Conservation (phyloP, 768 basidiomycete genomes). For the Termitomyces sp. region DNA sequence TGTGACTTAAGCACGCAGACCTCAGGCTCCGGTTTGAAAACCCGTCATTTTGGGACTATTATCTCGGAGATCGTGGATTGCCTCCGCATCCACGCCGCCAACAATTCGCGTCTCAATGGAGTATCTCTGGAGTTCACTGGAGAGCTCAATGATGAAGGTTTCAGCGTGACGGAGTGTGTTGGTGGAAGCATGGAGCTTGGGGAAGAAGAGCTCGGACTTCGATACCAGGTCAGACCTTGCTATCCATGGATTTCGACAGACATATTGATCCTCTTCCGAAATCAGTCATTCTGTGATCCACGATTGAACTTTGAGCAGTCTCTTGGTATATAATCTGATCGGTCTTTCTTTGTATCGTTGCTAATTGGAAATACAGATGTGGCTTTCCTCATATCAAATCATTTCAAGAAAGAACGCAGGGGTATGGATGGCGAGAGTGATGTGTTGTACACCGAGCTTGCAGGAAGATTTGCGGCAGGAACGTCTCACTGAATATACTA, state of each 20-base stretch:
- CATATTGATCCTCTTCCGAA: not conserved
- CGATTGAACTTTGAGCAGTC: conserved; percentile 92
- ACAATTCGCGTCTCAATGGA: conserved; percentile 72
- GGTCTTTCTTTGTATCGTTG: conserved; percentile 3
- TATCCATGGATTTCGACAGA: not conserved
- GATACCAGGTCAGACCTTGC: conserved; percentile 67
- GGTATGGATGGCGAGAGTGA: conserved; percentile 28
- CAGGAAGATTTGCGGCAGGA: conserved; percentile 18
- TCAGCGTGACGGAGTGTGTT: conserved; percentile 93
- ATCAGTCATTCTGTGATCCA: conserved; percentile 91
- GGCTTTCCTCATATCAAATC: conserved; percentile 81
- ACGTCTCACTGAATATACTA: no score
- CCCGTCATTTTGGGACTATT: conserved; percentile 85
- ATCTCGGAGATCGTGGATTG: conserved; percentile 83
- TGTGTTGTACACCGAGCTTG: conserved; percentile 34
- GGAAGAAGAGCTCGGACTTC: conserved; percentile 84
- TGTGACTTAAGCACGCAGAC: conserved; percentile 66
- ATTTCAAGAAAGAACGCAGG: conserved; percentile 66
- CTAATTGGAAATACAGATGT: conserved; percentile 47
- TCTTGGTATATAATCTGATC: conserved; percentile 54
- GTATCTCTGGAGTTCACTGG: conserved; percentile 93
- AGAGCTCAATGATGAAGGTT: conserved; percentile 86
- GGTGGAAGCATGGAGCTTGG: conserved; percentile 94
- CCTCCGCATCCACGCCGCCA: conserved; percentile 73
- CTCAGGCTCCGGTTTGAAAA: conserved; percentile 80